These are phyloP conservation scores for Boletus vinaceobasis DNA, from an alignment of 768 basidiomycete genomes.

Conservation along the genomic window DNA sequence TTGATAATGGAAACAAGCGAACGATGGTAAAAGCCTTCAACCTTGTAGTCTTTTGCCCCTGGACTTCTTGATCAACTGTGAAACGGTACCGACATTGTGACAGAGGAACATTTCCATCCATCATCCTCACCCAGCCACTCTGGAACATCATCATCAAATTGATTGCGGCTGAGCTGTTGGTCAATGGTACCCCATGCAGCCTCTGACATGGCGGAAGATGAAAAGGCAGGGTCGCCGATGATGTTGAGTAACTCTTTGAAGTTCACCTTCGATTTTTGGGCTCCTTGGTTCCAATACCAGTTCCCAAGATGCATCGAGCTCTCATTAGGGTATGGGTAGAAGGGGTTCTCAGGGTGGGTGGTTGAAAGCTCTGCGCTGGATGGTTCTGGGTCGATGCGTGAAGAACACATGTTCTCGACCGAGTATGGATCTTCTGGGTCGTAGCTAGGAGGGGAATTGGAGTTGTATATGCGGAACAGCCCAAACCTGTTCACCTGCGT, in stretches of 20 bases:
- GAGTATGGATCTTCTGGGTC: no score
- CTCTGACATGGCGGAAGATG: background rate
- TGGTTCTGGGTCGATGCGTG: no score
- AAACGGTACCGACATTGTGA: no score
- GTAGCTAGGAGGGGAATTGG: background rate
- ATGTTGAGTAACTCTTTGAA: background rate
- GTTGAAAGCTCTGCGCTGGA: no score
- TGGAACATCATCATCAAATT: no score
- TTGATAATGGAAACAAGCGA: background rate
- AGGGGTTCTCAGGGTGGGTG: background rate
- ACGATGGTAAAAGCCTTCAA: background rate
- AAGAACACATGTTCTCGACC: no score
- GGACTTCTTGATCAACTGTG: background rate
- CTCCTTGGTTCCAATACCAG: no score
- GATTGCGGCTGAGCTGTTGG: no score
- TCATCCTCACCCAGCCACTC: no score
- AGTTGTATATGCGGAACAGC: background rate
- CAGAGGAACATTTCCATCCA: no score
- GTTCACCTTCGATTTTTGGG: no score
- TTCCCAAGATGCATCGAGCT: background rate
- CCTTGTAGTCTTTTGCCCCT: background rate
- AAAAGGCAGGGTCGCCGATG: background rate
- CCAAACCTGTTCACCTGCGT: background rate
- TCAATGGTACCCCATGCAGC: background rate
- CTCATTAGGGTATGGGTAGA: background rate